Evolutionary conservation across 768 basidiomycete genomes (phyloP).

Genomic region (Cystobasidium ongulense): DNA sequence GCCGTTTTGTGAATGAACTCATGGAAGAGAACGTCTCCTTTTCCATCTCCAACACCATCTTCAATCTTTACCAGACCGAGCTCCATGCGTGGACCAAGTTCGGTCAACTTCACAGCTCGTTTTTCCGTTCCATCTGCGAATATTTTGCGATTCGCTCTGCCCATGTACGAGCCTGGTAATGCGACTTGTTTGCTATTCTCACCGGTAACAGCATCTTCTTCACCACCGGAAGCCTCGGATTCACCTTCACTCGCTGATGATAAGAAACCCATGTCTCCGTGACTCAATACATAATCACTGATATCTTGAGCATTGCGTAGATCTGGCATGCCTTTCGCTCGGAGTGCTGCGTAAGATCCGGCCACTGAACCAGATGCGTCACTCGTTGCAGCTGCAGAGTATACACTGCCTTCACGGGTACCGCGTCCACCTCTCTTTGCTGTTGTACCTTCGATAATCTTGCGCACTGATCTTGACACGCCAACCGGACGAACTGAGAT

Average conservation of each 20-base stretch:
- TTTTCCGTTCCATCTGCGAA: slow-evolving; percentile 54
- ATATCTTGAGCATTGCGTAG: slow-evolving; percentile 86
- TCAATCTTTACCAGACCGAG: slow-evolving; percentile 83
- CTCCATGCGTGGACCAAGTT: slow-evolving; percentile 93
- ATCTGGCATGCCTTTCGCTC: slow-evolving; percentile 53
- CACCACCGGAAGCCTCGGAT: slow-evolving; percentile 56
- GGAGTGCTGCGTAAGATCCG: slow-evolving; percentile 11
- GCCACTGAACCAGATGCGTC: slow-evolving; percentile 25
- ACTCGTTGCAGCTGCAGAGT: slow-evolving; percentile 28
- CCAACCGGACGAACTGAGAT: slow-evolving; percentile 94
- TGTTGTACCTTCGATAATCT: slow-evolving; percentile 63
- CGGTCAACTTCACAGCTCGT: slow-evolving; percentile 82
- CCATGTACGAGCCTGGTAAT: slow-evolving; percentile 86
- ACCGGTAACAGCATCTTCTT: slow-evolving; percentile 53
- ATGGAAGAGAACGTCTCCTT: slow-evolving; percentile 88
- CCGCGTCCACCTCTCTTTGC: slow-evolving; percentile 51
- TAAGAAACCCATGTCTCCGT: slow-evolving; percentile 47
- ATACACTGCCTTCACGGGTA: slow-evolving; percentile 44
- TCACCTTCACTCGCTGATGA: slow-evolving; percentile 50
- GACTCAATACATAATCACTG: slow-evolving; percentile 81
- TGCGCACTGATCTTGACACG: slow-evolving; percentile 80
- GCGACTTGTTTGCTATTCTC: slow-evolving; percentile 54
- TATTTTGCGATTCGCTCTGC: slow-evolving; percentile 67
- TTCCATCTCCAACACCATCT: slow-evolving; percentile 87
- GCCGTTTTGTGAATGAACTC: slow-evolving; percentile 78